These are phyloP conservation scores for Scutellaria galericulata DNA, from an alignment of 257 asterid genomes.

Conservation along the genomic window DNA sequence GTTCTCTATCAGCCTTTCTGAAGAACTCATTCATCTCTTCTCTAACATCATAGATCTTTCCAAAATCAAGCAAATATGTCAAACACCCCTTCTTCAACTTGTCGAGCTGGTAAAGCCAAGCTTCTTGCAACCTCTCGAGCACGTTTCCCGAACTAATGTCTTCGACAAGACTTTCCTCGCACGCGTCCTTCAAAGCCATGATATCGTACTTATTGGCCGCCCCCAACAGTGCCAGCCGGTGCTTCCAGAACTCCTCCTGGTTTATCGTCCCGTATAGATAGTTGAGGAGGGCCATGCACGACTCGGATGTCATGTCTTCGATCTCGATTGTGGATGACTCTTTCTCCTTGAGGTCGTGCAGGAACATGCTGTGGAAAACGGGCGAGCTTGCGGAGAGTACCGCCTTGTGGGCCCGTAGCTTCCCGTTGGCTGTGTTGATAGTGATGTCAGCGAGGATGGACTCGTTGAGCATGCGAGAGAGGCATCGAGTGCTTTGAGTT, in stretches of 20 bases:
- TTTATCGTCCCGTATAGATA: slow-evolving; percentile 76
- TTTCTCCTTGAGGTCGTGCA: slow-evolving; percentile 80
- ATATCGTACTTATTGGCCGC: slow-evolving; percentile 91
- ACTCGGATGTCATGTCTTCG: slow-evolving; percentile 79
- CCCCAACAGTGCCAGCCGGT: slow-evolving; percentile 69
- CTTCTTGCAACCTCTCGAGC: slow-evolving; percentile 92
- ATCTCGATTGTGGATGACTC: slow-evolving; percentile 76
- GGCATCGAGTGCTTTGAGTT: slow-evolving; percentile 70
- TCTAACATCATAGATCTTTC: slow-evolving; percentile 85
- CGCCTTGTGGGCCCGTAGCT: slow-evolving; percentile 74
- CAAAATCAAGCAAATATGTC: slow-evolving; percentile 81
- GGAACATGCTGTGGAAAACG: slow-evolving; percentile 87
- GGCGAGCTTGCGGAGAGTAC: slow-evolving; percentile 88
- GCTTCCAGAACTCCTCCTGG: slow-evolving; percentile 89
- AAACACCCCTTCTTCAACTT: slow-evolving; percentile 84
- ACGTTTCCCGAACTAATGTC: slow-evolving; percentile 83
- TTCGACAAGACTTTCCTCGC: slow-evolving; percentile 86
- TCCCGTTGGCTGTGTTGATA: slow-evolving; percentile 78
- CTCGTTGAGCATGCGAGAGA: slow-evolving; percentile 82
- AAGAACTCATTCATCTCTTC: slow-evolving; percentile 74
- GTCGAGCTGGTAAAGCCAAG: slow-evolving; percentile 81
- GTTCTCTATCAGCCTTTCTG: slow-evolving; percentile 74
- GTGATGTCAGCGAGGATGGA: slow-evolving; percentile 78
- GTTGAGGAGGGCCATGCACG: slow-evolving; percentile 75
- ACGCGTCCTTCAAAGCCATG: slow-evolving; percentile 71